Evolutionary conservation across 2,329 filamentous ascomycete species (phyloP).

Genomic region (Mollisiaceae sp.): DNA sequence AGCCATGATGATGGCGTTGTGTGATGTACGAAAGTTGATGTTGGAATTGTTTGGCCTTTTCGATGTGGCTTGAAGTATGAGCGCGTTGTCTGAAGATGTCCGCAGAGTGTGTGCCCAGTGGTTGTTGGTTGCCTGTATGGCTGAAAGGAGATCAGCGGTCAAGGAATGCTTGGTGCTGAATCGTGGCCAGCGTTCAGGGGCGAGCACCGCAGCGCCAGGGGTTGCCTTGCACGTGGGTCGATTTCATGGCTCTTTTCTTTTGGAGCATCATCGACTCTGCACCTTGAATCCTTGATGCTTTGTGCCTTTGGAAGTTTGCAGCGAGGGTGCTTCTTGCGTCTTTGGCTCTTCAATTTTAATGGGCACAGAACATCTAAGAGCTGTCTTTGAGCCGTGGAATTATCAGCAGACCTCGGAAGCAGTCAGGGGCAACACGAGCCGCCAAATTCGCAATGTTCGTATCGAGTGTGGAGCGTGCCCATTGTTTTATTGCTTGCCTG

Average conservation of each 20-base stretch:
- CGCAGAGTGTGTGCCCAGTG: too few relatives aligned
- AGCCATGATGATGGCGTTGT: background rate
- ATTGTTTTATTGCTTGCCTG: conserved; percentile 2
- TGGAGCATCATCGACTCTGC: background rate
- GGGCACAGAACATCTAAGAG: background rate
- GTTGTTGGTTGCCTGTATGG: too few relatives aligned
- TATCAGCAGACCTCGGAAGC: background rate
- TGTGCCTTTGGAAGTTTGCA: background rate
- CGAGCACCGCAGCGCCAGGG: background rate
- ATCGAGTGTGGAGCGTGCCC: background rate
- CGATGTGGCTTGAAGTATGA: too few relatives aligned
- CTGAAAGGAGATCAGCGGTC: conserved; percentile 3
- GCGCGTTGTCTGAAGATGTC: too few relatives aligned
- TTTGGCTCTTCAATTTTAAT: background rate
- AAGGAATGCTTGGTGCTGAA: conserved; percentile 1
- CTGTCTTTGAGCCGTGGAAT: background rate
- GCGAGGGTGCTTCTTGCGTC: background rate
- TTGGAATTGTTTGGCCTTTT: too few relatives aligned
- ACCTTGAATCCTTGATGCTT: background rate
- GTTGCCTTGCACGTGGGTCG: conserved; percentile 9
- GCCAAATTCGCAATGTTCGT: background rate
- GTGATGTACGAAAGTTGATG: background rate
- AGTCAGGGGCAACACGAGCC: background rate
- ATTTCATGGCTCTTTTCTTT: conserved; percentile 9
- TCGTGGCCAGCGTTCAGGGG: conserved; percentile 1